phyloP scores from a whole-genome alignment of 345 rosid species.

The Adansonia digitata region DNA sequence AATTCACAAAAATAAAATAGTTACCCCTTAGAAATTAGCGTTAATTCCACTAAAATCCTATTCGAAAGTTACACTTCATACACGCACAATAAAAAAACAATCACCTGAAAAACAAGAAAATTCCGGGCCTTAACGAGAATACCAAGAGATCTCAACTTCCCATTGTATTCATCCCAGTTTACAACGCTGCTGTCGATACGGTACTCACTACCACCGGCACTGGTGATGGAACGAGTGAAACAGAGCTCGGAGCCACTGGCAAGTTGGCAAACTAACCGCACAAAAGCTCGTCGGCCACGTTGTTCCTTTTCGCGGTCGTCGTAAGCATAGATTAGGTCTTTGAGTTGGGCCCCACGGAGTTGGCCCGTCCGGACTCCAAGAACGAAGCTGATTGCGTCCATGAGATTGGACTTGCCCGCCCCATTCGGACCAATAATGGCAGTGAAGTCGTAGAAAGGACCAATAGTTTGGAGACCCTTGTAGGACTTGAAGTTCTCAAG shows the following conservation, averaged over 20 bases:
- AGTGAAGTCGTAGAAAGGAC: slow-evolving; percentile 95
- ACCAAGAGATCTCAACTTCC: slow-evolving; percentile 65
- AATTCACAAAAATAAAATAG: background rate
- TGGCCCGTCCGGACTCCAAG: slow-evolving; percentile 96
- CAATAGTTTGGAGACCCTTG: slow-evolving; percentile 76
- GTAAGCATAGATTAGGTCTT: slow-evolving; percentile 89
- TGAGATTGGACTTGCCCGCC: slow-evolving; percentile 91
- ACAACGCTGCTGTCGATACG: slow-evolving; percentile 71
- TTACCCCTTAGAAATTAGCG: background rate
- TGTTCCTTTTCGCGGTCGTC: slow-evolving; percentile 92
- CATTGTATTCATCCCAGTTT: slow-evolving; percentile 84
- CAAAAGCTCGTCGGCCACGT: slow-evolving; percentile 80
- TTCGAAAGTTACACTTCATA: background rate
- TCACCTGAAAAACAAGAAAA: slow-evolving; percentile 94
- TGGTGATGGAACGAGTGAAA: slow-evolving; percentile 69
- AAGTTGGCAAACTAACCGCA: slow-evolving; percentile 66
- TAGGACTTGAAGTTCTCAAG: slow-evolving; percentile 97
- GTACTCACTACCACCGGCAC: slow-evolving; percentile 84
- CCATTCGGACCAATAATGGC: slow-evolving; percentile 99
- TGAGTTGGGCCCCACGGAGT: slow-evolving; percentile 92
- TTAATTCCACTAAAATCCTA: background rate
- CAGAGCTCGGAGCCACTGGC: slow-evolving; percentile 67
- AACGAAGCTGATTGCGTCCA: slow-evolving; percentile 99
- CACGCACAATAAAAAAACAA: no score
- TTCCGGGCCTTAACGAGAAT: slow-evolving; percentile 97